Percentiles rank a stretch among this genome's conserved stretches.
These are phyloP conservation scores for Pseudogymnoascus sp. DNA, from an alignment of 2,329 filamentous ascomycete genomes.

Conservation along the genomic window DNA sequence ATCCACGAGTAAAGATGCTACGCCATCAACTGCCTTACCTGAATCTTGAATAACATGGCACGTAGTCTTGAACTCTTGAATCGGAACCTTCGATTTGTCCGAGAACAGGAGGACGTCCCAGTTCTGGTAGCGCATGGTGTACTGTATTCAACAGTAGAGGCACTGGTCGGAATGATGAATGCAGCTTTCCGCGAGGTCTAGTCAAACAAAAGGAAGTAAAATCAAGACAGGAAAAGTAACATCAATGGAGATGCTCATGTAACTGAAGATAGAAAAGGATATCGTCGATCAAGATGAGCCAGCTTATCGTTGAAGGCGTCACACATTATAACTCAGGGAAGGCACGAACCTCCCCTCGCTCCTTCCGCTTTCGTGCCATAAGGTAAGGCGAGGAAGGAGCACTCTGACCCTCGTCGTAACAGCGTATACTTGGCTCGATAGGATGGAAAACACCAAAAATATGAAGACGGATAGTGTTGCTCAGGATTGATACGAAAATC, in stretches of 20 bases:
- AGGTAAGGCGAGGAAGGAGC: background rate
- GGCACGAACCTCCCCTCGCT: background rate
- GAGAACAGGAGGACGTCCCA: constrained; percentile 85
- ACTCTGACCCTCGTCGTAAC: background rate
- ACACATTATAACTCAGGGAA: background rate
- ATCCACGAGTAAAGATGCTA: constrained; percentile 11
- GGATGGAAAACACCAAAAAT: background rate
- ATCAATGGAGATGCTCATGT: constrained; percentile 2
- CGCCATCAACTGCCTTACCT: constrained; percentile 27
- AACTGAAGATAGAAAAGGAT: background rate
- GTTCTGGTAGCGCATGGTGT: constrained; percentile 72
- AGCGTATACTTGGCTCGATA: background rate
- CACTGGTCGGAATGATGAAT: background rate
- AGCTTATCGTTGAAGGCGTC: too few relatives aligned
- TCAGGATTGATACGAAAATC: background rate
- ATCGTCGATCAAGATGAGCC: background rate
- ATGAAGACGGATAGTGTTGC: background rate
- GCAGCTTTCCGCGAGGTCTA: background rate
- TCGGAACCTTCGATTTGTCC: constrained; percentile 54
- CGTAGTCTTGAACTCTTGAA: constrained; percentile 76
- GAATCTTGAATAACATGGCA: constrained; percentile 60
- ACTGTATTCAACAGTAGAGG: background rate
- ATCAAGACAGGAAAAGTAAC: background rate
- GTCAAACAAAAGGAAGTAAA: constrained; percentile 2
- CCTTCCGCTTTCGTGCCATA: background rate